Evolutionary conservation across 108 stramenopile genomes (phyloP).

Genomic region (Cafeteria roenbergensis): DNA sequence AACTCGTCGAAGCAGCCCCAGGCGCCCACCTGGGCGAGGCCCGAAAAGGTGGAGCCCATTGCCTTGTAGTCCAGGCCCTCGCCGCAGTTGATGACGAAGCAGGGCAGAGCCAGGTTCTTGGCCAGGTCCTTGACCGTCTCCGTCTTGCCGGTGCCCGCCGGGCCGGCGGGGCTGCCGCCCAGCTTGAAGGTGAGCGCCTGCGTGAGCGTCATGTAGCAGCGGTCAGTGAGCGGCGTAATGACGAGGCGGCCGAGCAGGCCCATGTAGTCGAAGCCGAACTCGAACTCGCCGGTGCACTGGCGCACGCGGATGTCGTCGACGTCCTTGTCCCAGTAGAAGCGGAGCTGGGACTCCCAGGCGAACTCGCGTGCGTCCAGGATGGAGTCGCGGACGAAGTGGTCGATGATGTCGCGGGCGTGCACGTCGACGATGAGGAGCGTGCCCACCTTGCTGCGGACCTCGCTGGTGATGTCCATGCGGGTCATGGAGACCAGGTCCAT

Average conservation of each 20-base stretch:
- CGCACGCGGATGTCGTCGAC: slow-evolving; percentile 47
- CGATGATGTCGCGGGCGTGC: slow-evolving; percentile 57
- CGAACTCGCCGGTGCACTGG: slow-evolving; percentile 55
- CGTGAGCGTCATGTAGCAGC: slow-evolving; percentile 60
- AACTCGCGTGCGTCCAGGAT: slow-evolving; percentile 54
- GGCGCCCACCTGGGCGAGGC: slow-evolving; percentile 49
- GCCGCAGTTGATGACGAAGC: slow-evolving; percentile 59
- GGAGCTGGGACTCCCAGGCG: slow-evolving; percentile 57
- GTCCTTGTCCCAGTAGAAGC: slow-evolving; percentile 57
- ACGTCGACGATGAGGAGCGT: slow-evolving; percentile 57
- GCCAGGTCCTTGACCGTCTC: slow-evolving; percentile 60
- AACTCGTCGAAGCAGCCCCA: slow-evolving; percentile 69
- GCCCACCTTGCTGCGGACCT: slow-evolving; percentile 55
- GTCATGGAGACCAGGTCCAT: slow-evolving; percentile 50
- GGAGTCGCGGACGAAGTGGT: slow-evolving; percentile 51
- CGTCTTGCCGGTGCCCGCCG: slow-evolving; percentile 59
- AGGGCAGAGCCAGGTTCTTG: slow-evolving; percentile 51
- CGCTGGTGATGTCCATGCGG: slow-evolving; percentile 30
- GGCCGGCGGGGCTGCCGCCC: slow-evolving; percentile 55
- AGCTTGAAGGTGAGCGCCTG: slow-evolving; percentile 59
- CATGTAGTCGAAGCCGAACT: slow-evolving; percentile 62
- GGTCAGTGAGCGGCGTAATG: slow-evolving; percentile 59
- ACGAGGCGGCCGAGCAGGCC: slow-evolving; percentile 54
- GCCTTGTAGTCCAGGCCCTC: slow-evolving; percentile 61
- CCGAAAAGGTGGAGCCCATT: slow-evolving; percentile 33